Evolutionary conservation across 169 alveolate species (phyloP), one percentile per base, ranked within the genome.

Genomic region (Cryptosporidium andersoni): DNA sequence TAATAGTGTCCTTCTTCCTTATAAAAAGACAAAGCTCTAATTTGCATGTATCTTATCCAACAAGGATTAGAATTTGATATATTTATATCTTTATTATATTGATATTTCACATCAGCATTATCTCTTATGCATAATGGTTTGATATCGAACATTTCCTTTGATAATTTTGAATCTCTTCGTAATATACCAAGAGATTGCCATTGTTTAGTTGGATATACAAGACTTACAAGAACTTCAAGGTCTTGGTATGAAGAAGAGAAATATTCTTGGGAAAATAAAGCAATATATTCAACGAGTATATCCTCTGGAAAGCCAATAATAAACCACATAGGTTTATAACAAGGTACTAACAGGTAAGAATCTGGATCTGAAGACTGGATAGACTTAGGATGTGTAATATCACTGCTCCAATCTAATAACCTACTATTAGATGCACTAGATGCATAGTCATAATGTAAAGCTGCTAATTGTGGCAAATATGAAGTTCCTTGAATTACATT

Each of bases 331-430:
- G 85, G 85, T 37, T 58, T 74, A n/a, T 37, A 58, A 58, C 85
- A 74, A 12, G 85, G 85, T 3, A 74, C 68, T 8, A 74, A 49
- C 36, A 74, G 37, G 47, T 74, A 74, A 16, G 85, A 56, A 74
- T 74, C 85, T 16, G 85, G 85, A 58, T 74, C 60, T n/a, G 85
- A 74, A 42, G 85, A 74, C 37, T 74, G 85, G 4, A 74, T 68
- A 39, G 85, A 74, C 11, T 74, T 74, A 14, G 85, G 85, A n/a
- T 64, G 68, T 40, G 60, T 16, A 34, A 74, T 64, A 12, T 68
- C 85, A 25, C 60, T 68, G 25, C 85, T 62, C 85, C 85, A 74
- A 7, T 66, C 36, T 8, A 74, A 25, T 4, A 74, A 36, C 37
- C 60, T 74, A 37, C 85, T 74, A 16, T 74, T 74, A 16, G 85